Conservation (phyloP, 139 green algal genomes). For the Chlamydomonas incerta region DNA sequence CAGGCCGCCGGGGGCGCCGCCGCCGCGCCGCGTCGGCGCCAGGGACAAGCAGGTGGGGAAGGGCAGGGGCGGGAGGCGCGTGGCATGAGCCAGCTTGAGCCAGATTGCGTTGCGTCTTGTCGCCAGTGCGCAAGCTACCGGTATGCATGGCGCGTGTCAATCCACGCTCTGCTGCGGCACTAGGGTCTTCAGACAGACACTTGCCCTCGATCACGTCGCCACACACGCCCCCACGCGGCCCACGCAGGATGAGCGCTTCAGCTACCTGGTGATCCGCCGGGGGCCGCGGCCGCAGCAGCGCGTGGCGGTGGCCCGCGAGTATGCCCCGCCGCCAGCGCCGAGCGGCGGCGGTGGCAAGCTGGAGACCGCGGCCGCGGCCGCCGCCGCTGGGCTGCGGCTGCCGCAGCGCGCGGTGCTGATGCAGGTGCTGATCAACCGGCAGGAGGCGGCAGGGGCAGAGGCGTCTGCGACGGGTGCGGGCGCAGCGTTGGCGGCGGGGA, state of each 20-base stretch:
- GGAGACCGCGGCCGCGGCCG: neutral
- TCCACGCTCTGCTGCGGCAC: too few species aligned
- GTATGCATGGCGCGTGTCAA: too few species aligned
- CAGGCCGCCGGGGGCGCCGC: slow-evolving; percentile 41
- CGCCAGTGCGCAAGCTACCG: too few species aligned
- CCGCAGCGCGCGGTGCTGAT: neutral
- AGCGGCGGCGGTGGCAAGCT: neutral
- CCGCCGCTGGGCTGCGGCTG: too few species aligned
- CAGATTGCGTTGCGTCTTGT: too few species aligned
- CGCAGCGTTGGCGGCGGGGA: too few species aligned
- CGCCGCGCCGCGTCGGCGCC: neutral
- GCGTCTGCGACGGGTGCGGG: neutral
- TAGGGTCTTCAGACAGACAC: too few species aligned
- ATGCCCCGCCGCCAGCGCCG: neutral
- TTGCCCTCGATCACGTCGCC: too few species aligned
- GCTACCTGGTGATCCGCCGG: slow-evolving; percentile 81
- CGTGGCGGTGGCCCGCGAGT: neutral
- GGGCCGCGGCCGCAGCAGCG: slow-evolving; percentile 21
- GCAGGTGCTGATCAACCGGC: neutral
- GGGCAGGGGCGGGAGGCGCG: neutral
- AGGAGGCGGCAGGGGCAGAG: neutral
- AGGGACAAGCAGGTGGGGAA: neutral
- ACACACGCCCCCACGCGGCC: neutral
- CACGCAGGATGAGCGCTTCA: slow-evolving; percentile 85
- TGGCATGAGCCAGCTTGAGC: neutral